phyloP scores from a whole-genome alignment of 1,284 basidiomycete genomes.

The Ceraceosorus guamensis region DNA sequence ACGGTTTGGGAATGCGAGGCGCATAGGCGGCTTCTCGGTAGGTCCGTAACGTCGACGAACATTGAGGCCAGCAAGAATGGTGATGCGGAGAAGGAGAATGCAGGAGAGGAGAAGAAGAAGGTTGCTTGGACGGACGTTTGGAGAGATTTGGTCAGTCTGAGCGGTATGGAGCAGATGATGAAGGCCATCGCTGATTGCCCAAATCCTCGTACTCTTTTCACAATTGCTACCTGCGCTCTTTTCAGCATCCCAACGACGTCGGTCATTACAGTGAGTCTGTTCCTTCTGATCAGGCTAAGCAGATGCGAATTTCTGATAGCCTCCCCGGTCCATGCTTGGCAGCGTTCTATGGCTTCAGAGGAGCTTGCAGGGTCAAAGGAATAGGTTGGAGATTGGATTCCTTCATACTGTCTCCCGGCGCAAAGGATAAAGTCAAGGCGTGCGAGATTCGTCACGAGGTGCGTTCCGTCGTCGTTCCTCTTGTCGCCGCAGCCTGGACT shows the following conservation, averaged over 20 bases:
- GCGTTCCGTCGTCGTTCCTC: too few relatives aligned
- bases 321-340: not conserved
- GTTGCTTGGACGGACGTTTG: conserved; percentile 60
- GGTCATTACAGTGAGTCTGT: conserved; percentile 57
- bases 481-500: too few relatives aligned
- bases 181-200: too few relatives aligned
- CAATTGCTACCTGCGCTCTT: not conserved
- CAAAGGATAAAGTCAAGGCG: conserved; percentile 60
- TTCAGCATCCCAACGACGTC: conserved; percentile 58
- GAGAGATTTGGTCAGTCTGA: conserved; percentile 54
- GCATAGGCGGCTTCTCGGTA: not conserved
- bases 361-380: conserved; percentile 70
- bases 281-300: not conserved
- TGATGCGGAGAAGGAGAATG: conserved; percentile 45
- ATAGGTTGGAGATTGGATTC: conserved; percentile 80
- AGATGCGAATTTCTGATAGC: not conserved
- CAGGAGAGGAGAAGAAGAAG: conserved; percentile 33
- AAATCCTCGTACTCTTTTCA: not conserved
- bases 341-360: conserved; percentile 74
- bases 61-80: too few relatives aligned
- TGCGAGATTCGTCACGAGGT: conserved; percentile 76
- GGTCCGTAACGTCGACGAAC: conserved; percentile 38
- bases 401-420: conserved; percentile 57
- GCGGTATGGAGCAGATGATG: too few relatives aligned
- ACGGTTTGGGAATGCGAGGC: conserved; percentile 9